Percentiles rank a stretch among this genome's conserved stretches.
phyloP scores from a whole-genome alignment of 306 rosid genomes.

The Lotus japonicus region DNA sequence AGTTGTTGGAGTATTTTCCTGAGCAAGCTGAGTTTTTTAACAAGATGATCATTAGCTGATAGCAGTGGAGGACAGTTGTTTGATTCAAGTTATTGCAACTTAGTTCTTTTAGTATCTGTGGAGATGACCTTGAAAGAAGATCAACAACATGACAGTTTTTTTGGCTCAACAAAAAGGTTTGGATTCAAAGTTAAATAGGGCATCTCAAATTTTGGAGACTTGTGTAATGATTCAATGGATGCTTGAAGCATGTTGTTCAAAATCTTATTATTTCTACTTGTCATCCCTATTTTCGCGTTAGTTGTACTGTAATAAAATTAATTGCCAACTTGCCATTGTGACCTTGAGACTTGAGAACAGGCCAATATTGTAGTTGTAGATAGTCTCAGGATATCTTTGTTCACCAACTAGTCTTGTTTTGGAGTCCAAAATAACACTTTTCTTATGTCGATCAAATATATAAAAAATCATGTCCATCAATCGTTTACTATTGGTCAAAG shows the following conservation, averaged over 20 bases:
- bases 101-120: neutral
- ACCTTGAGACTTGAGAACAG: neutral
- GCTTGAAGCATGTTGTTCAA: neutral
- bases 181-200: neutral
- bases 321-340: neutral
- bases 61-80: neutral
- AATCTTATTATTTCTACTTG: neutral
- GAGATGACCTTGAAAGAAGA: conserved; percentile 7
- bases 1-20: conserved; percentile 71
- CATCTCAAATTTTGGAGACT: conserved; percentile 11
- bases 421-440: too few species aligned
- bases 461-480: too few species aligned
- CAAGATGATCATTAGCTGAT: conserved; percentile 84
- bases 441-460: too few species aligned
- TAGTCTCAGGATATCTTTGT: neutral
- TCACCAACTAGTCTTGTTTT: neutral
- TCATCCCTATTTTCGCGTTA: conserved; percentile 3
- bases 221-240: neutral
- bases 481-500: too few species aligned
- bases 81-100: neutral
- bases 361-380: neutral
- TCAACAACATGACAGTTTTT: conserved; percentile 3
- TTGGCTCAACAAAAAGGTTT: neutral
- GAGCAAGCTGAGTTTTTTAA: conserved; percentile 64
- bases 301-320: conserved; percentile 9